Percentiles rank a stretch among this genome's conserved stretches.
Conservation (phyloP, 768 basidiomycete species). For the Pleurotus salmoneostramineus region DNA sequence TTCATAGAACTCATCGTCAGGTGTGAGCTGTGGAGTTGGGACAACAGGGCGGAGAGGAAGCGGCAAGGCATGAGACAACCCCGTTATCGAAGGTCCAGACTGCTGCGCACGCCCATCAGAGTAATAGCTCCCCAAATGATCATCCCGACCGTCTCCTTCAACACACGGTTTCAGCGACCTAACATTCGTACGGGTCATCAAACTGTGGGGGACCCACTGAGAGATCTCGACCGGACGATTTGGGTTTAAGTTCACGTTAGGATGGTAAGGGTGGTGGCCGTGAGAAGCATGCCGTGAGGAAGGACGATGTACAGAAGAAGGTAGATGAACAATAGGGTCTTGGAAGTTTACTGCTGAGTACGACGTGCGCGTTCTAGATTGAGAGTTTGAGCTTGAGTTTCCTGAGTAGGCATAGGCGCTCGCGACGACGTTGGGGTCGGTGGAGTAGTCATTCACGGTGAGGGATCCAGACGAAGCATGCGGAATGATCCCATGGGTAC, state of each 20-base stretch:
- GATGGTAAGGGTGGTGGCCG: too few relatives aligned
- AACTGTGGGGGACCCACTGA: conserved; percentile 42
- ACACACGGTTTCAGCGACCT: conserved; percentile 18
- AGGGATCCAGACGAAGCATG: conserved; percentile 7
- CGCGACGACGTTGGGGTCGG: too few relatives aligned
- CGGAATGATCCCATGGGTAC: conserved; percentile 59
- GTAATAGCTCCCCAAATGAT: conserved; percentile 8
- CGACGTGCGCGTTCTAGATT: too few relatives aligned
- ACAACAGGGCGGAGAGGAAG: conserved; percentile 23
- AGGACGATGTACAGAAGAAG: too few relatives aligned
- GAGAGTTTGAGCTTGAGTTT: too few relatives aligned
- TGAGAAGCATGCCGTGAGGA: too few relatives aligned
- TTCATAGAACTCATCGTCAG: conserved; percentile 18
- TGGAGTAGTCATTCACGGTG: background rate
- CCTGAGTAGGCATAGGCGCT: too few relatives aligned
- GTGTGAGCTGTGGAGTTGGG: conserved; percentile 15
- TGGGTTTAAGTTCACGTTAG: too few relatives aligned
- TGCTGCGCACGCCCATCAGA: conserved; percentile 5
- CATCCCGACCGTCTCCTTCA: conserved; percentile 19
- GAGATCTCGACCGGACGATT: conserved; percentile 12
- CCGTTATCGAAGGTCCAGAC: too few relatives aligned
- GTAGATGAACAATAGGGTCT: too few relatives aligned
- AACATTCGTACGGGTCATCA: conserved; percentile 24
- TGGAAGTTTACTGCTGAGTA: too few relatives aligned
- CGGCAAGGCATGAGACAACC: conserved; percentile 10